Conservation (phyloP, 2,329 filamentous ascomycete species). For the Alternaria consortialis region DNA sequence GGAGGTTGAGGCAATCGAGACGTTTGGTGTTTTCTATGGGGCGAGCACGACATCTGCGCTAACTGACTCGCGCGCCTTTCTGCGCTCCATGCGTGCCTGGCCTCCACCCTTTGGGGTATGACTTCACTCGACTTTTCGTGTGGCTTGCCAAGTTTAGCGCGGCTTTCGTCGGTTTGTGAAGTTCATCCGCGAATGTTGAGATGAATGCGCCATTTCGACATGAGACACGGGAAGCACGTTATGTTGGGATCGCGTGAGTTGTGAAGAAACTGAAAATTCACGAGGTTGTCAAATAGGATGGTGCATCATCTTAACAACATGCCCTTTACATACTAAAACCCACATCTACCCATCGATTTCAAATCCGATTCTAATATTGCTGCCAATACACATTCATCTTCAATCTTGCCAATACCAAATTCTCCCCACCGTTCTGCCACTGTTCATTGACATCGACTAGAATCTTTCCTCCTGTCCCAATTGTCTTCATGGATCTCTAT, state of each 20-base stretch:
- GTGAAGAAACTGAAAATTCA: background rate
- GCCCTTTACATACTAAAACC: background rate
- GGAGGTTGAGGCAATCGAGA: constrained; percentile 4
- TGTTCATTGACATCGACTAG: background rate
- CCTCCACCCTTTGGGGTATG: constrained; percentile 5
- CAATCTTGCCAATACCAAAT: no score
- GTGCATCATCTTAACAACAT: background rate
- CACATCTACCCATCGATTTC: background rate
- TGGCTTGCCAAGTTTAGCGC: constrained; percentile 10
- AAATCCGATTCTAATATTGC: background rate
- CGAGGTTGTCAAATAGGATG: background rate
- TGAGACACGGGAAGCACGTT: constrained; percentile 2
- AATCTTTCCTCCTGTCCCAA: background rate
- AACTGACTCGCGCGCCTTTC: constrained; percentile 9
- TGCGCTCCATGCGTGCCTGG: constrained; percentile 1
- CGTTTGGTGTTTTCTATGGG: constrained; percentile 26
- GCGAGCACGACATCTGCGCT: constrained; percentile 35
- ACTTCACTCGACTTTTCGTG: constrained; percentile 9
- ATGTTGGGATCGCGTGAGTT: background rate
- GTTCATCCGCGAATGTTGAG: background rate
- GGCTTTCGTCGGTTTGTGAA: constrained; percentile 11
- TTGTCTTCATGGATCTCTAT: background rate
- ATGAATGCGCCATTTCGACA: background rate
- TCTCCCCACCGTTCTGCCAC: background rate
- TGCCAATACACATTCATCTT: background rate